Base-by-base conservation (phyloP, 2,329 filamentous ascomycete species). In the Calonectria pauciramosa region DNA sequence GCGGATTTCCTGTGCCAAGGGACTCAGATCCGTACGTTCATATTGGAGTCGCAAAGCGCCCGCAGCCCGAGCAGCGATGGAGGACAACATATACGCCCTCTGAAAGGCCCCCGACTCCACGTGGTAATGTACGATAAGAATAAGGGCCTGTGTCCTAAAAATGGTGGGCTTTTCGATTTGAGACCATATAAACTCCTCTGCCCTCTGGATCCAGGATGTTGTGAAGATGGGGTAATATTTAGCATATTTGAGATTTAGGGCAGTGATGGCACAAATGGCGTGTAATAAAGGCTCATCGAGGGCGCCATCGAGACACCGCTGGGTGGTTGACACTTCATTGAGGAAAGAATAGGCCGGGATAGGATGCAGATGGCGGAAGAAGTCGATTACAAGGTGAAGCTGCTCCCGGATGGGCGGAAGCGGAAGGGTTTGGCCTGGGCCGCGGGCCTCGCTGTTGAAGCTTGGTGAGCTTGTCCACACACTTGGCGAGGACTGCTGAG, bases 261-360 rank as follows among this genome's bases (percentile, higher is more conserved):
- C 76, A 2, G 79, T 75, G 84, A 2, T 84, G 83, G 4, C 87
- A 86, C 66, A 89, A 85, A 86, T 18, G 87, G 83, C 5, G 87
- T 82, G 14, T 26, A 73, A 30, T 4, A 90, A 82, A 1, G 87
- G 82, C 10, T 86, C 84, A 76, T 89, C 87, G 74, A 89, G 85
- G 60, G 86, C 86, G 14, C 87, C 87, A 4, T 87, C 85, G 70
- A 88, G 86, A 78, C 88, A 89, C 0, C 87, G 83, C 74, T 89
- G 87, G 85, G 89, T 89, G 23, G 89, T 85, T 0, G 88, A 89
- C 4, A 87, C 86, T 10, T 87, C 87, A 75, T 89, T 87, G 26
- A 90, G 82, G 64, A 90, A 90, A 3, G 72, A 68, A 38, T 76
- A 77, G 0, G 65, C 56, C 7, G 80, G 79, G 16, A 81, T 70